Evolutionary conservation across 2,329 filamentous ascomycete species (phyloP).

Genomic region (Blastomyces silverae): DNA sequence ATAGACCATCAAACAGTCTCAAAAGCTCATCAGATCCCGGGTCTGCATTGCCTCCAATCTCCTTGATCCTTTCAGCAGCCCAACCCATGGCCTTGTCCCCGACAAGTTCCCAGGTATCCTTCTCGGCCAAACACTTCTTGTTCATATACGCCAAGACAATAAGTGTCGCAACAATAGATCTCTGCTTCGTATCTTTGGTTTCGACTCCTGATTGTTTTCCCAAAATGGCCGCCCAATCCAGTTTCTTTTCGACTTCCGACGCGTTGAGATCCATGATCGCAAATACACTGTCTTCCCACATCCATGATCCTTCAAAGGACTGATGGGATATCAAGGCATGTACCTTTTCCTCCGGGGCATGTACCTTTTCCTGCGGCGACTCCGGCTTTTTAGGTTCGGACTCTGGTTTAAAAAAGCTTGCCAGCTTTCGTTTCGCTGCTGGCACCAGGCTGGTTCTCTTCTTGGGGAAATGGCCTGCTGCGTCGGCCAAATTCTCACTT

Average conservation of each 20-base stretch:
- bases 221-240: slow-evolving; percentile 13
- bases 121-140: slow-evolving; percentile 38
- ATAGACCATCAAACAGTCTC: background rate
- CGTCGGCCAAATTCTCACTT: background rate
- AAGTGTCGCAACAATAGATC: slow-evolving; percentile 28
- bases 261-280: slow-evolving; percentile 19
- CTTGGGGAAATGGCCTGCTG: background rate
- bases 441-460: background rate
- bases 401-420: background rate
- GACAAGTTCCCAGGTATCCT: slow-evolving; percentile 59
- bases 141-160: slow-evolving; percentile 49
- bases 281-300: slow-evolving; percentile 28
- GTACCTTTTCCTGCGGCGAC: slow-evolving; percentile 28
- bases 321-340: slow-evolving; percentile 50
- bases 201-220: slow-evolving; percentile 11
- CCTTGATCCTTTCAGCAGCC: slow-evolving; percentile 23
- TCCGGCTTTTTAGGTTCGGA: background rate
- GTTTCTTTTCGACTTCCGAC: slow-evolving; percentile 9
- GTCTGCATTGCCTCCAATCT: slow-evolving; percentile 8
- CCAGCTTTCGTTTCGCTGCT: background rate
- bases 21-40: slow-evolving; percentile 1
- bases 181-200: slow-evolving; percentile 14
- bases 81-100: slow-evolving; percentile 54
- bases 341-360: slow-evolving; percentile 30
- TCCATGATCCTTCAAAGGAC: slow-evolving; percentile 52